Evolutionary conservation across 2,329 filamentous ascomycete species (phyloP).

Genomic region (Aureobasidium sp.): DNA sequence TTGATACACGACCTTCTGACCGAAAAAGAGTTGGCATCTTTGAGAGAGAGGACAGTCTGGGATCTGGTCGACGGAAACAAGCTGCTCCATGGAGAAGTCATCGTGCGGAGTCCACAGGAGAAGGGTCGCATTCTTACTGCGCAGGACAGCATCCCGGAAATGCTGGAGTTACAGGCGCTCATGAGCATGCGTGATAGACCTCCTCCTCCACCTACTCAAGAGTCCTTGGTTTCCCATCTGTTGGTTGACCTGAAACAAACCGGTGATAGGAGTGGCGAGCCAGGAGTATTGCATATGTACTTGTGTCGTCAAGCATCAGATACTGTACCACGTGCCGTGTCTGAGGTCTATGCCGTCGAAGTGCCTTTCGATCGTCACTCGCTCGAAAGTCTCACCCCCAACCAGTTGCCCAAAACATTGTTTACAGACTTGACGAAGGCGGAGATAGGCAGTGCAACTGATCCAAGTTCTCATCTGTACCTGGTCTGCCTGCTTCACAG

Average conservation of each 20-base stretch:
- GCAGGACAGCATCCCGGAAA: constrained; percentile 84
- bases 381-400: constrained; percentile 55
- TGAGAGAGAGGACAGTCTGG: constrained; percentile 91
- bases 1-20: constrained; percentile 93
- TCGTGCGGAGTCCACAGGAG: constrained; percentile 80
- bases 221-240: constrained; percentile 70
- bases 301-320: constrained; percentile 64
- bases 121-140: constrained; percentile 80
- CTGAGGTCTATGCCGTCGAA: constrained; percentile 74
- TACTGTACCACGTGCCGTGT: constrained; percentile 57
- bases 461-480: constrained; percentile 65
- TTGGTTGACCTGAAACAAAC: constrained; percentile 79
- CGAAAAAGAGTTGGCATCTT: constrained; percentile 64
- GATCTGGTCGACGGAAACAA: constrained; percentile 92
- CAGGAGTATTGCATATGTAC: constrained; percentile 67
- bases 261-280: constrained; percentile 64
- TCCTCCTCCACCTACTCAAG: constrained; percentile 60
- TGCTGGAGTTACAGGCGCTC: constrained; percentile 83
- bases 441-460: constrained; percentile 56
- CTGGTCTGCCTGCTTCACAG: constrained; percentile 73
- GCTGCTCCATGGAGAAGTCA: constrained; percentile 84
- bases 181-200: constrained; percentile 89
- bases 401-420: constrained; percentile 67
- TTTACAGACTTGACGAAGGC: constrained; percentile 77
- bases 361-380: constrained; percentile 61